phyloP scores from a whole-genome alignment of 306 rosid genomes.

The Acacia crassicarpa region DNA sequence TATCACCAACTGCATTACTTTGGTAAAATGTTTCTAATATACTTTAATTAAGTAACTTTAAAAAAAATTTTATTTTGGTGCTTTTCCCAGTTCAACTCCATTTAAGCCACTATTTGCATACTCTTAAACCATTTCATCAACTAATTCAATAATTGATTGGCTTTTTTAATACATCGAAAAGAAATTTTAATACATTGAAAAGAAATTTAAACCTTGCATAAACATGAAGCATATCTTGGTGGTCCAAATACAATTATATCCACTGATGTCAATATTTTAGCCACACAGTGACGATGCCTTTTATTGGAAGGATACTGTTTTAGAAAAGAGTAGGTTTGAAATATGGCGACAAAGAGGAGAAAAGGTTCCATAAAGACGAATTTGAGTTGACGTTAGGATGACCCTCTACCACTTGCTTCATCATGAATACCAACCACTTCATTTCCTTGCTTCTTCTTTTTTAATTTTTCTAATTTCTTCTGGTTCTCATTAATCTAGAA shows the following conservation, averaged over 20 bases:
- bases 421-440: not conserved
- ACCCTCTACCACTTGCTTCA: not conserved
- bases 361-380: not conserved
- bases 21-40: too few relatives aligned
- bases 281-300: too few relatives aligned
- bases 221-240: not conserved
- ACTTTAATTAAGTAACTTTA: too few relatives aligned
- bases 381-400: not conserved
- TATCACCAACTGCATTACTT: too few relatives aligned
- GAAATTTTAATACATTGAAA: too few relatives aligned
- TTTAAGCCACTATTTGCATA: too few relatives aligned
- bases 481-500: not conserved
- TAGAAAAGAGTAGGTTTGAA: not conserved
- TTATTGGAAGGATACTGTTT: not conserved
- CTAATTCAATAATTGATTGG: too few relatives aligned
- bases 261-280: not conserved
- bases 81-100: too few relatives aligned
- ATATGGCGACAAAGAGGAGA: not conserved
- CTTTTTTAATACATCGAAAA: too few relatives aligned
- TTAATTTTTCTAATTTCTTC: not conserved
- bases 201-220: not conserved
- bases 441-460: too few relatives aligned
- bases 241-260: not conserved
- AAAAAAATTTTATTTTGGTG: too few relatives aligned
- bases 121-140: too few relatives aligned